A percentile compares a stretch with the other conserved stretches of the same genome.
Conservation (phyloP, 768 basidiomycete genomes). For the Cantharellus cinnabarinus region DNA sequence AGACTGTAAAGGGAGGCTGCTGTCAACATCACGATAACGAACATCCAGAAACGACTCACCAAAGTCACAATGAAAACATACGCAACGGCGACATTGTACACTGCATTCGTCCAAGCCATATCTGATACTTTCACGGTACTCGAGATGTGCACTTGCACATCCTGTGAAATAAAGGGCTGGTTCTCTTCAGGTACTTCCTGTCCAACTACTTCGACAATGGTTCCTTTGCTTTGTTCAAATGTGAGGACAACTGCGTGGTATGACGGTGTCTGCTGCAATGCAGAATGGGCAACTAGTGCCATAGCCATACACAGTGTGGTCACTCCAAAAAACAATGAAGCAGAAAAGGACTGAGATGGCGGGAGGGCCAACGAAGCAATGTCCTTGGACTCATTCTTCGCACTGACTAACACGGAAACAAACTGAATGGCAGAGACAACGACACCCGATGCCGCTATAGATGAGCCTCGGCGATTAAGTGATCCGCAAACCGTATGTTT, state of each 20-base stretch:
- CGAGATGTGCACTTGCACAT: not conserved
- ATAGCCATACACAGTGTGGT: constrained; percentile 44
- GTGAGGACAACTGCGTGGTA: constrained; percentile 36
- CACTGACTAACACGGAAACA: constrained; percentile 9
- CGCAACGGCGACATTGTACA: constrained; percentile 51
- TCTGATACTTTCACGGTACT: constrained; percentile 13
- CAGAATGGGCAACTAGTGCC: constrained; percentile 32
- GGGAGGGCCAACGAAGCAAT: not conserved
- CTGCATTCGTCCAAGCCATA: constrained; percentile 29
- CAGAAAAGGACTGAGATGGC: constrained; percentile 11
- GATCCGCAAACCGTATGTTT: too few species aligned
- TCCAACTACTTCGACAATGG: constrained; percentile 9
- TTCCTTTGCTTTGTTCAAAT: constrained; percentile 19
- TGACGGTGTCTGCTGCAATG: constrained; percentile 35
- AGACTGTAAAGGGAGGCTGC: constrained; percentile 27
- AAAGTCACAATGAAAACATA: constrained; percentile 65
- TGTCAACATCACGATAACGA: not conserved
- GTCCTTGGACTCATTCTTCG: not conserved
- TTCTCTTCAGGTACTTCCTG: constrained; percentile 1
- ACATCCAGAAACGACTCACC: constrained; percentile 24
- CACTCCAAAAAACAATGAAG: constrained; percentile 51
- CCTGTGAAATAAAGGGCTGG: not conserved
- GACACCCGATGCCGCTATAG: constrained; percentile 15
- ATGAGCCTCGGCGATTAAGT: not conserved
- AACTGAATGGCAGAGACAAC: constrained; percentile 17